Evolutionary conservation across 2,329 filamentous ascomycete genomes (phyloP), one percentile per base, ranked within the genome.

Genomic region (Phaeosphaeria sp.): DNA sequence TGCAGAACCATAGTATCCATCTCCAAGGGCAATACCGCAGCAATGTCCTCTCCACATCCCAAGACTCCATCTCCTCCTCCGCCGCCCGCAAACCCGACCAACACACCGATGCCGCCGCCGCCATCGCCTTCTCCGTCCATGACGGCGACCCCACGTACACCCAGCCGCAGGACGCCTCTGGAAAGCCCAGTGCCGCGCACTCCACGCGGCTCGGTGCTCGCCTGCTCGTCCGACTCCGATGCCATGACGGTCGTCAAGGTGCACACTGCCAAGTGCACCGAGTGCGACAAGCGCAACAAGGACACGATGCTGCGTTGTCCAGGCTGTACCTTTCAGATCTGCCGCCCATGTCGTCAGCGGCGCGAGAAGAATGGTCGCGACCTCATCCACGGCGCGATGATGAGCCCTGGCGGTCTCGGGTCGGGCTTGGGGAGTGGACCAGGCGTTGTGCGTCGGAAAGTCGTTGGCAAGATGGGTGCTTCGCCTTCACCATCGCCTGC

Each of bases 261-360:
- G 7, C 74, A 74, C 46, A 77, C 75, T 0, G 74, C 75, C n/a
- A 77, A 77, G 51, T 77, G 75, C 50, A 70, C 72, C 2, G 65
- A 67, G 17, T 77, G 75, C 60, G 74, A 77, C 48, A 48, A 61
- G 43, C 71, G 74, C 15, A 77, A 77, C 44, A 66, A 56, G 44
- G 63, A 61, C 11, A 64, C 55, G 1, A 73, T 77, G 67, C 62
- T 66, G 2, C 72, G 74, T 20, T 77, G 75, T 45, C 69, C 67
- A 2, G 69, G 68, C 6, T 77, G 75, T 52, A 74, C 71, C 3
- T 76, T 69, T 39, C 71, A 77, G 42, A 61, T 77, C 6, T 77
- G 75, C 48, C 57, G 60, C 7, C 61, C 65, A 3, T 77, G 75
- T 36, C 69, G 64, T 45, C 49, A 68, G 6, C 51, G 40, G 25